Conservation (phyloP, 1,284 basidiomycete species). For the Marasmius tenuissimus region DNA sequence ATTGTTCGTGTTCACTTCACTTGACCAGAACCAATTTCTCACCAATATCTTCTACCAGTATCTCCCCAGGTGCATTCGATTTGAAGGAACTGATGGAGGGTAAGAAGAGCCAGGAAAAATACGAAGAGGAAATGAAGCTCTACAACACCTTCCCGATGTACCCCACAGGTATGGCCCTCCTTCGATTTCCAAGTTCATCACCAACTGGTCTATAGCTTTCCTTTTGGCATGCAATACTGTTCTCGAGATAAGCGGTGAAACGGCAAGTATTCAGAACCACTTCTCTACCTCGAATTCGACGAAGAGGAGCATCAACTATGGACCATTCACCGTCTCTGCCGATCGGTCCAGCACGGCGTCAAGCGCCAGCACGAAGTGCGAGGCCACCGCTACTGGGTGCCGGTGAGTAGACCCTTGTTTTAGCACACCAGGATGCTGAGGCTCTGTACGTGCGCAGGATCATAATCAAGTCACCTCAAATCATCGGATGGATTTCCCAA, state of each 20-base stretch:
- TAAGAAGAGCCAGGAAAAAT: not conserved
- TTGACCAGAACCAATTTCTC: not conserved
- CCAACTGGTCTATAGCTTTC: not conserved
- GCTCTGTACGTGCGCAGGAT: not conserved
- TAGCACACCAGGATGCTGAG: not conserved
- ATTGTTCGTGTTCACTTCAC: not conserved
- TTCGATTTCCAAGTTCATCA: not conserved
- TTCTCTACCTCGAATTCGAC: not conserved
- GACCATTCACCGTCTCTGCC: not conserved
- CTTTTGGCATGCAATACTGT: not conserved
- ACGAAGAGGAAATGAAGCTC: not conserved
- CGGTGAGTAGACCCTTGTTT: not conserved
- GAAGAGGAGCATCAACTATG: not conserved
- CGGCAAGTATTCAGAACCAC: not conserved
- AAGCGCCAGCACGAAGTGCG: not conserved
- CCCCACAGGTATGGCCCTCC: not conserved
- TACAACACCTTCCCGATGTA: not conserved
- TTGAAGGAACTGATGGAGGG: not conserved
- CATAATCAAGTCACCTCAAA: not conserved
- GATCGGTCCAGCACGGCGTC: not conserved
- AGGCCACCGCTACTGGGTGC: not conserved
- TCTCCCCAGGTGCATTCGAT: not conserved
- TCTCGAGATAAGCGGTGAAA: not conserved
- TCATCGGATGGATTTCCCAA: not conserved
- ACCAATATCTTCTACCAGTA: not conserved